Base-by-base conservation (phyloP, 495 filamentous ascomycete genomes). In the Podospora pseudopauciseta region DNA sequence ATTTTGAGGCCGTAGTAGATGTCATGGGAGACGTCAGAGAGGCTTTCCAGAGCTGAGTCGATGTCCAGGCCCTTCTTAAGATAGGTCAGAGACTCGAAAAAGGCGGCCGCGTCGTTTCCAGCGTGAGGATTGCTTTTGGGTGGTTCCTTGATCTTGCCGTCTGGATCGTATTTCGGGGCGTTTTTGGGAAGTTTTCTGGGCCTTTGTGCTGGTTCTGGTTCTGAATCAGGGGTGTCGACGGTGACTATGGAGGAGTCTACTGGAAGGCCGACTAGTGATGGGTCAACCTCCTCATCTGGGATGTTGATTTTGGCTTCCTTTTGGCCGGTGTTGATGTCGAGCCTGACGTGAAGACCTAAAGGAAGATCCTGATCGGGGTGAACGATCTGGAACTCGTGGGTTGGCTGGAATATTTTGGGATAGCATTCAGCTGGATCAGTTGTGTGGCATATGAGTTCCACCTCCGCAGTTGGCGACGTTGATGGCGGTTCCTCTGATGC, bases 1-100 rank as follows among this genome's bases (percentile, higher is more conserved):
- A 91, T 81, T 69, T 87, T 85, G 6, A 88, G 77, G n/a, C 89
- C 89, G 79, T 88, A 91, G 79, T 90, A 89, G 70, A 89, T 84
- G 71, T 88, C 88, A 73, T 91, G 87, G 5, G 84, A 80, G 32
- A 90, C 76, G 7, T 89, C 87, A 59, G 82, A 80, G 13, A 91
- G 80, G 57, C 79, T 76, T 23, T 82, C 75, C 15, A 91, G 80
- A 6, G 83, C 79, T 6, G 67, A 65, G 56, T 80, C 77, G 3
- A 81, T 70, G 30, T 75, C 76, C 19, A 70, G 56, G 18, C 74
- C 73, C 60, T 80, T 75, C 66, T 83, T 83, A 64, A 86, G 73
- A 16, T 80, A 77, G 20, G 77, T 70, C 13, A 87, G 75, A 19
- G 81, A 80, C 23, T 76, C 71, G 62, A 72, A 69, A 73, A 88